Evolutionary conservation across 768 basidiomycete genomes (phyloP), one percentile per base, ranked within the genome.

Genomic region (Chalciporus pseudorubinellus): DNA sequence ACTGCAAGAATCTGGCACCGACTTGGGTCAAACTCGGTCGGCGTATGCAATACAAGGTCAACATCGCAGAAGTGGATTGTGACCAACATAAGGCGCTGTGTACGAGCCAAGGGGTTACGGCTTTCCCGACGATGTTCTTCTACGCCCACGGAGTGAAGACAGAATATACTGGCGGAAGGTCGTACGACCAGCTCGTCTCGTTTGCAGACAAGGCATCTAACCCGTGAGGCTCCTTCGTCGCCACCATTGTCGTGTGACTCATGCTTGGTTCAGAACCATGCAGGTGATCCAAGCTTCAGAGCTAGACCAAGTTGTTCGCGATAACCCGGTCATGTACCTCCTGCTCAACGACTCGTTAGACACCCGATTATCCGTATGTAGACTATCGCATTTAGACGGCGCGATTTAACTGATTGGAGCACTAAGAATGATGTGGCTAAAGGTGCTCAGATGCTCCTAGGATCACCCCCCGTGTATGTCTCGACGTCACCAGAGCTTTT

Each of bases 1-100:
- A 98, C 70, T 99, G 95, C 79, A 95, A 97, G 73, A 91, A 91
- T 64, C 77, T 98, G 2, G 90, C 91, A 1, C 93, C 85, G 46
- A 77, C 74, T 0, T 98, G 93, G 91, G 73, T 72, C 1, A 75
- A 87, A 44, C 79, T 99, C 3, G 95, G 90, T 0, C 68, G 71
- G 44, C 71, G 73, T 19, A 83, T 95, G 78, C 79, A 86, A 58
- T 73, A 77, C 53, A 84, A 83, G 43, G 73, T 95, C 26, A 87
- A 81, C 34, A 72, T 99, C 9, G 93, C 85, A 3, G 84, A 95
- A 55, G 86, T 99, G 13, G 82, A 99, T 63, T 99, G 95, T 62
- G 95, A 98, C 16, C 81, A 75, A 1, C 73, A 94, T 59, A 72
- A 75, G 38, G 67, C 75, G 0, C 63, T 94, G 6, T 99, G 95